Conservation (phyloP, 306 rosid genomes). For the Sindora glabra region DNA sequence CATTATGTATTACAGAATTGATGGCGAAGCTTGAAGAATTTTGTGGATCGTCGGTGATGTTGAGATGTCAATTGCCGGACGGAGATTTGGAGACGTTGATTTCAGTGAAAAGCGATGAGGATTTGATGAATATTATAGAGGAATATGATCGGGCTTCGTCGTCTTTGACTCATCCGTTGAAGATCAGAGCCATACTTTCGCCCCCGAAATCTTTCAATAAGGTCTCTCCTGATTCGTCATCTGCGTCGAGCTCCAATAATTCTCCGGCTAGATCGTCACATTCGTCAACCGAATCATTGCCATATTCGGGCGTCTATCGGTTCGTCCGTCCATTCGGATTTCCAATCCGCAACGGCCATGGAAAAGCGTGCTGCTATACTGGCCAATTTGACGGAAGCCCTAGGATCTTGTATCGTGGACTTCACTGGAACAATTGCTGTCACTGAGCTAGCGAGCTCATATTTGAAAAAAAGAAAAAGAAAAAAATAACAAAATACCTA, state of each 20-base stretch:
- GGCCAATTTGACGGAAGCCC: slow-evolving; percentile 30
- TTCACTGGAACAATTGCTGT: slow-evolving; percentile 17
- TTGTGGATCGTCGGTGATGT: slow-evolving; percentile 49
- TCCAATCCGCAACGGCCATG: slow-evolving; percentile 23
- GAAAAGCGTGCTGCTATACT: slow-evolving; percentile 19
- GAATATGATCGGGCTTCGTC: slow-evolving; percentile 59
- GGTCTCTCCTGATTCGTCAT: slow-evolving; percentile 41
- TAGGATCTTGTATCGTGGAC: slow-evolving; percentile 14
- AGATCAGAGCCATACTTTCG: slow-evolving; percentile 63
- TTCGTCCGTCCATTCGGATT: background rate
- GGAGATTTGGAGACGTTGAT: slow-evolving; percentile 85
- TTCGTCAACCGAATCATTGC: slow-evolving; percentile 15
- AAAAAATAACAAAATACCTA: too few relatives aligned
- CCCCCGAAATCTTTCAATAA: slow-evolving; percentile 40
- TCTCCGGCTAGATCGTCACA: slow-evolving; percentile 34
- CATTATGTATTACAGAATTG: slow-evolving; percentile 41
- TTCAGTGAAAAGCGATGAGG: slow-evolving; percentile 63
- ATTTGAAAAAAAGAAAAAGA: too few relatives aligned
- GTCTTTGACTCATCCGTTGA: slow-evolving; percentile 26
- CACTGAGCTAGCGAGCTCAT: too few relatives aligned
- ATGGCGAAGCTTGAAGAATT: slow-evolving; percentile 60
- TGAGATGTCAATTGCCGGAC: slow-evolving; percentile 59
- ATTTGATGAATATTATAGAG: slow-evolving; percentile 53
- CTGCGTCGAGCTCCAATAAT: slow-evolving; percentile 26
- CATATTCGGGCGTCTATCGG: slow-evolving; percentile 13